Evolutionary conservation across 208 protist species (phyloP).

Genomic region (Angomonas desouzai): DNA sequence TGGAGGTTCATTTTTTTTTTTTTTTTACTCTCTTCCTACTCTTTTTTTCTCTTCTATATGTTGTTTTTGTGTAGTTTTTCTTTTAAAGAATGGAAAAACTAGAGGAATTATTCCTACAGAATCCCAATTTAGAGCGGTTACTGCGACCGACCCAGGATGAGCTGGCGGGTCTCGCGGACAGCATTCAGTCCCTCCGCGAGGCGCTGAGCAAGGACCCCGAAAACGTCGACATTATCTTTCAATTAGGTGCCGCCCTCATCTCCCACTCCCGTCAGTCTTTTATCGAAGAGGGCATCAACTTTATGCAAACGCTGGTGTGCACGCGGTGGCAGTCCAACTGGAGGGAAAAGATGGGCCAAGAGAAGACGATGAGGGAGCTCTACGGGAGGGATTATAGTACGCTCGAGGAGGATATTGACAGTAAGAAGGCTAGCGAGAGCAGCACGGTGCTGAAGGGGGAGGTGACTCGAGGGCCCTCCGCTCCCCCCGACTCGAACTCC

Average conservation of each 20-base stretch:
- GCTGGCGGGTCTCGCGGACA: conserved; percentile 37
- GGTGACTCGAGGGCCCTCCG: not conserved
- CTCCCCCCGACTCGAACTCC: conserved; percentile 10
- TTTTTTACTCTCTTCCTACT: too few species aligned
- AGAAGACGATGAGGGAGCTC: not conserved
- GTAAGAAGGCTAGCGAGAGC: not conserved
- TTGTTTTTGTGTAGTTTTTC: conserved; percentile 5
- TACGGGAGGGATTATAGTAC: not conserved
- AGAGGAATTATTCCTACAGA: conserved; percentile 41
- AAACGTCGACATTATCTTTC: conserved; percentile 38
- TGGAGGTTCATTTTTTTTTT: not conserved
- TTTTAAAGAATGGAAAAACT: conserved; percentile 22
- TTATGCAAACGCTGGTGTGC: conserved; percentile 69
- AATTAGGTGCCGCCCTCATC: conserved; percentile 58
- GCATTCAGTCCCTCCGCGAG: conserved; percentile 34
- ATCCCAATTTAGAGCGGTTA: conserved; percentile 40
- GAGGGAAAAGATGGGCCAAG: conserved; percentile 15
- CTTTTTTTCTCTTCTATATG: conserved; percentile 1
- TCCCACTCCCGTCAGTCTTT: conserved; percentile 46
- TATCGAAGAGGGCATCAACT: conserved; percentile 55
- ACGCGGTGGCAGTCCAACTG: conserved; percentile 45
- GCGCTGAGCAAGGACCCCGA: conserved; percentile 26
- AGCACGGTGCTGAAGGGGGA: not conserved
- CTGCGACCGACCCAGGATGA: conserved; percentile 47
- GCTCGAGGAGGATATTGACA: conserved; percentile 1